Conservation (phyloP, 495 filamentous ascomycete species). For the Hypomontagnella monticulosa region DNA sequence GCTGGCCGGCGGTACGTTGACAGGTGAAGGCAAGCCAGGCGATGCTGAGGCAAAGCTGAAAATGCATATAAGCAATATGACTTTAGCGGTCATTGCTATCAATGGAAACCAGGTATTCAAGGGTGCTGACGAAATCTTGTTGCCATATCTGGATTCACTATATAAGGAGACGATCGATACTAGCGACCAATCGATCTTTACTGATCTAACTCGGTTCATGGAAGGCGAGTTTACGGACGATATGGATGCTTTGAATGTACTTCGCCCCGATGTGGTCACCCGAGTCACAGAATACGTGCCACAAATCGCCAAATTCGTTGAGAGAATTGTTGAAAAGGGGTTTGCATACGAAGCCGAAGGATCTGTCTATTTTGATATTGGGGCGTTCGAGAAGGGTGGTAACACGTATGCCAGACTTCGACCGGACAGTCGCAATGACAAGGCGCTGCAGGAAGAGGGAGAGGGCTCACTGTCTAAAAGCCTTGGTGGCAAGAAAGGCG, state of each 20-base stretch:
- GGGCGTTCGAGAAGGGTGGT: slow-evolving; percentile 82
- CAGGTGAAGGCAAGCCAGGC: slow-evolving; percentile 66
- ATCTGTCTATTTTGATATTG: slow-evolving; percentile 94
- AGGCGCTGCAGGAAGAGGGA: slow-evolving; percentile 84
- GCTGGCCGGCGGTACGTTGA: slow-evolving; percentile 68
- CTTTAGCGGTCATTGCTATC: slow-evolving; percentile 68
- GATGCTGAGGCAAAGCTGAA: slow-evolving; percentile 87
- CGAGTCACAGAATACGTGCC: slow-evolving; percentile 89
- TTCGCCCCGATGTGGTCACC: slow-evolving; percentile 81
- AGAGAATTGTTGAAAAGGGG: slow-evolving; percentile 80
- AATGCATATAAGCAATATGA: slow-evolving; percentile 88
- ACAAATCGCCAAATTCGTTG: slow-evolving; percentile 76
- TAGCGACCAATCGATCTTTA: slow-evolving; percentile 75
- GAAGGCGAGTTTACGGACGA: slow-evolving; percentile 86
- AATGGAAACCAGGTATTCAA: slow-evolving; percentile 54
- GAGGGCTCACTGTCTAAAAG: slow-evolving; percentile 84
- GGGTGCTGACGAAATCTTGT: slow-evolving; percentile 71
- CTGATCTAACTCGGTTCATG: slow-evolving; percentile 80
- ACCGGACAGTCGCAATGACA: slow-evolving; percentile 86
- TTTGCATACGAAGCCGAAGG: slow-evolving; percentile 89
- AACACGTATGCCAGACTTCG: slow-evolving; percentile 86
- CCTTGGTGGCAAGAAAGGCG: slow-evolving; percentile 70
- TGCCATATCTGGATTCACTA: slow-evolving; percentile 84
- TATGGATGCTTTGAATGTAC: slow-evolving; percentile 85
- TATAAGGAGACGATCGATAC: slow-evolving; percentile 79